phyloP scores from a whole-genome alignment of 2,329 filamentous ascomycete genomes.

The Paradendryphiella salina region DNA sequence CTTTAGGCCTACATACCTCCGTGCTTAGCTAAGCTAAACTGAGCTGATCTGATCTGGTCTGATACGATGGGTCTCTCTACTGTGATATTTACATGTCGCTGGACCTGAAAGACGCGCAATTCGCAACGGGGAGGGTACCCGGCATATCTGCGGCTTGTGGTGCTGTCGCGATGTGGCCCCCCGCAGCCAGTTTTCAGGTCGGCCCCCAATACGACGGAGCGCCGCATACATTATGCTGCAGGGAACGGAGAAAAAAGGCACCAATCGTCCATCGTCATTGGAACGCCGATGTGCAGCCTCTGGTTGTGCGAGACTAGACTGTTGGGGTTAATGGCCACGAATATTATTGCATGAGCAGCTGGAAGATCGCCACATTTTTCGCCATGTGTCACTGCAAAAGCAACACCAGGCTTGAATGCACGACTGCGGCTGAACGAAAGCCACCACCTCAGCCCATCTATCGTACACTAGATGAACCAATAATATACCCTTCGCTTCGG shows the following conservation, averaged over 20 bases:
- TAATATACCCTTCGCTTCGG: background rate
- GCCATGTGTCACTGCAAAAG: slow-evolving; percentile 22
- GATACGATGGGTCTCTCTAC: background rate
- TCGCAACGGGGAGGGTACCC: background rate
- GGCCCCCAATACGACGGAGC: slow-evolving; percentile 8
- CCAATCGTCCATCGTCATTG: slow-evolving; percentile 1
- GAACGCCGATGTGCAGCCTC: slow-evolving; percentile 2
- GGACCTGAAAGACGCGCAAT: background rate
- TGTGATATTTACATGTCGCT: background rate
- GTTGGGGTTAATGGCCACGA: slow-evolving; percentile 15
- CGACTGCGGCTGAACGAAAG: slow-evolving; percentile 24
- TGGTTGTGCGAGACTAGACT: slow-evolving; percentile 13
- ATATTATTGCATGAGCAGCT: slow-evolving; percentile 18
- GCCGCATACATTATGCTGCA: slow-evolving; percentile 17
- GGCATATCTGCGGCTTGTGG: background rate
- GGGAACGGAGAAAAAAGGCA: slow-evolving; percentile 19
- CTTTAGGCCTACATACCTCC: slow-evolving; percentile 46
- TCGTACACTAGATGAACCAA: slow-evolving; percentile 8
- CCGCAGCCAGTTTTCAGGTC: slow-evolving; percentile 4
- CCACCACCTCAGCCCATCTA: slow-evolving; percentile 13
- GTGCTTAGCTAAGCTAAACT: background rate
- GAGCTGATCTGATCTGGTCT: background rate
- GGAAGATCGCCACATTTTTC: slow-evolving; percentile 25
- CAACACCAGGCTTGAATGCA: slow-evolving; percentile 11
- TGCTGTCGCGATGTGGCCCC: slow-evolving; percentile 10